Percentiles rank a stretch among this genome's conserved stretches.
These are phyloP conservation scores for Aureobasidium zeae DNA, from an alignment of 2,329 filamentous ascomycete species.

Conservation along the genomic window DNA sequence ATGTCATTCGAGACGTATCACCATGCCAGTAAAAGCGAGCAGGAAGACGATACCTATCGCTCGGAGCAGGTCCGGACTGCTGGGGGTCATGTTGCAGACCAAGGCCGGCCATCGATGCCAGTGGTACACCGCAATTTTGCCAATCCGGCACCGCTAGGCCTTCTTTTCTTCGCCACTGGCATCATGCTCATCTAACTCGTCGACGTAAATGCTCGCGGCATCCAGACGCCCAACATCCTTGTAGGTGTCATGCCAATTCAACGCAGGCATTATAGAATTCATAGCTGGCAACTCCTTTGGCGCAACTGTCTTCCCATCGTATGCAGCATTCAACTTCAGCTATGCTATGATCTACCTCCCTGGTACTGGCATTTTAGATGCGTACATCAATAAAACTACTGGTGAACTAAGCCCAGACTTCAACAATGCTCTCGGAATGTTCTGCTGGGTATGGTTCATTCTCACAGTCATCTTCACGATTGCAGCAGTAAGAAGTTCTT, in stretches of 20 bases:
- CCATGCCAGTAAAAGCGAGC: slow-evolving; percentile 5
- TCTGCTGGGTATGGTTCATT: slow-evolving; percentile 27
- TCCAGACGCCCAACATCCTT: slow-evolving; percentile 25
- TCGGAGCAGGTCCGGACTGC: slow-evolving; percentile 13
- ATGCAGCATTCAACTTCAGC: slow-evolving; percentile 34
- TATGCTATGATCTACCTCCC: slow-evolving; percentile 34
- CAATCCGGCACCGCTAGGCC: slow-evolving; percentile 27
- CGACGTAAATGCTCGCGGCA: slow-evolving; percentile 22
- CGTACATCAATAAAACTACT: slow-evolving; percentile 28
- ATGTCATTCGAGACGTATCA: slow-evolving; percentile 11
- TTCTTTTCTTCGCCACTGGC: slow-evolving; percentile 33
- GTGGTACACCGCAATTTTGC: slow-evolving; percentile 25
- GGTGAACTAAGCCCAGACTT: slow-evolving; percentile 22
- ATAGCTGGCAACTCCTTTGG: slow-evolving; percentile 26
- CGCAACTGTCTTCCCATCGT: slow-evolving; percentile 33
- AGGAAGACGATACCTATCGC: slow-evolving; percentile 1
- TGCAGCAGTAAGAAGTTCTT: slow-evolving; percentile 22
- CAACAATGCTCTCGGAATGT: slow-evolving; percentile 24
- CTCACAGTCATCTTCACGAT: slow-evolving; percentile 24
- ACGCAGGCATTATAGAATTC: slow-evolving; percentile 25
- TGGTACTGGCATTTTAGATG: slow-evolving; percentile 29
- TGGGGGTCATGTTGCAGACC: slow-evolving; percentile 16
- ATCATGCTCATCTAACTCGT: slow-evolving; percentile 23
- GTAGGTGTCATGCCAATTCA: slow-evolving; percentile 28
- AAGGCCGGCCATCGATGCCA: slow-evolving; percentile 22